A percentile compares a stretch with the other conserved stretches of the same genome.
phyloP scores from a whole-genome alignment of 225 moss, liverwort and hornwort genomes.

The Rhytidiadelphus loreus region DNA sequence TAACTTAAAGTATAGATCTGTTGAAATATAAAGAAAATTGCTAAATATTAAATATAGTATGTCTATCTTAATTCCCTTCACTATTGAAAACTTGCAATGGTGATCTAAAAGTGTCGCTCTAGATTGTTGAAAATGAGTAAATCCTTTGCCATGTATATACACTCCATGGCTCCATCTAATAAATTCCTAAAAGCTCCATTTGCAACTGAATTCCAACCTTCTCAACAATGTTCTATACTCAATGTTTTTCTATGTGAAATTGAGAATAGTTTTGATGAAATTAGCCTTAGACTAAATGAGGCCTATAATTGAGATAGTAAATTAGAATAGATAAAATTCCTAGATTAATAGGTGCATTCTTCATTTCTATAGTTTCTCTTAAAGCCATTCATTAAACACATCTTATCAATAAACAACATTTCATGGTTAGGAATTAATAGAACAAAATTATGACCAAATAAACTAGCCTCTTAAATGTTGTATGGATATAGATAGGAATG shows the following conservation, averaged over 20 bases:
- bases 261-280: no score
- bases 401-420: background rate
- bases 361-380: background rate
- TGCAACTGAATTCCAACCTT: background rate
- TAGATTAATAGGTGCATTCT: background rate
- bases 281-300: no score
- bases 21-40: background rate
- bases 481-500: background rate
- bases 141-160: background rate
- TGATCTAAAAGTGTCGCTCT: no score
- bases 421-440: background rate
- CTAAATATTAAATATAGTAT: background rate
- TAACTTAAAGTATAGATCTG: no score
- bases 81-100: no score
- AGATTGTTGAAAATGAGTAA: background rate
- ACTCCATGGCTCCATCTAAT: background rate
- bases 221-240: no score
- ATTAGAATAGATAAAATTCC: no score
- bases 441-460: background rate
- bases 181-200: background rate
- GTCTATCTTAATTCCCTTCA: no score
- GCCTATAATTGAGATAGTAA: no score
- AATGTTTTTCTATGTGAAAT: no score
- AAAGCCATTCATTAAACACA: background rate
- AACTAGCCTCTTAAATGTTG: background rate